These are phyloP conservation scores for Leptoxyphium fumago DNA, from an alignment of 2,329 filamentous ascomycete species.

Conservation along the genomic window DNA sequence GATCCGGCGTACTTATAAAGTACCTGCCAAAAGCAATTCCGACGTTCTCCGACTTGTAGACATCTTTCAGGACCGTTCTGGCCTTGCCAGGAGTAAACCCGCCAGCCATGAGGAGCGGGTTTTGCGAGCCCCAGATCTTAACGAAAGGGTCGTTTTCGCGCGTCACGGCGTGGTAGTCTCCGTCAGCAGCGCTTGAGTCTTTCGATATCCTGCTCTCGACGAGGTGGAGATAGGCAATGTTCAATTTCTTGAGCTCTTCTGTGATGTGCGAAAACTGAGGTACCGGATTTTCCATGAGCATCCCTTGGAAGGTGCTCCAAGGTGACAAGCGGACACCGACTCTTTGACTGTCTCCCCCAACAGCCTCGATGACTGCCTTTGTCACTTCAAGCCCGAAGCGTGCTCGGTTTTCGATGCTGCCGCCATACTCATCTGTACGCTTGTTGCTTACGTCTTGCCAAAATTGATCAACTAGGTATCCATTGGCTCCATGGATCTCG, in stretches of 20 bases:
- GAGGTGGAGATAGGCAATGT: slow-evolving; percentile 45
- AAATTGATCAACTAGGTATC: slow-evolving; percentile 50
- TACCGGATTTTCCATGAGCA: slow-evolving; percentile 44
- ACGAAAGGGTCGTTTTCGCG: slow-evolving; percentile 9
- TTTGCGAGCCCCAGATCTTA: slow-evolving; percentile 10
- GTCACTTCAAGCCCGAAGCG: slow-evolving; percentile 39
- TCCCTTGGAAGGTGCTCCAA: slow-evolving; percentile 44
- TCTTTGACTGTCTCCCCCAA: slow-evolving; percentile 34
- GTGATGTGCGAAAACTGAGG: slow-evolving; percentile 47
- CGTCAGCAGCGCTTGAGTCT: slow-evolving; percentile 25
- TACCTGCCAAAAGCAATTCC: slow-evolving; percentile 33
- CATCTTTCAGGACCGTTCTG: slow-evolving; percentile 21
- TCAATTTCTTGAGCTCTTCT: slow-evolving; percentile 31
- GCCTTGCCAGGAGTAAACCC: slow-evolving; percentile 27
- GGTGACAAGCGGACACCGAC: slow-evolving; percentile 45
- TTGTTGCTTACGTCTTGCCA: slow-evolving; percentile 41
- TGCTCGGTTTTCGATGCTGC: slow-evolving; percentile 32
- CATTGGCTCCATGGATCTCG: slow-evolving; percentile 29
- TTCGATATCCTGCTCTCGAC: slow-evolving; percentile 38
- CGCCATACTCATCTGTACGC: slow-evolving; percentile 32
- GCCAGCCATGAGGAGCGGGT: slow-evolving; percentile 26
- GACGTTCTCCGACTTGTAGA: slow-evolving; percentile 30
- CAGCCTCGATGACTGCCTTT: slow-evolving; percentile 30
- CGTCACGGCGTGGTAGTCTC: slow-evolving; percentile 7
- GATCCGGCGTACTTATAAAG: slow-evolving; percentile 36